phyloP scores from a whole-genome alignment of 352 stramenopile genomes.

The Thraustochytrium aureum region DNA sequence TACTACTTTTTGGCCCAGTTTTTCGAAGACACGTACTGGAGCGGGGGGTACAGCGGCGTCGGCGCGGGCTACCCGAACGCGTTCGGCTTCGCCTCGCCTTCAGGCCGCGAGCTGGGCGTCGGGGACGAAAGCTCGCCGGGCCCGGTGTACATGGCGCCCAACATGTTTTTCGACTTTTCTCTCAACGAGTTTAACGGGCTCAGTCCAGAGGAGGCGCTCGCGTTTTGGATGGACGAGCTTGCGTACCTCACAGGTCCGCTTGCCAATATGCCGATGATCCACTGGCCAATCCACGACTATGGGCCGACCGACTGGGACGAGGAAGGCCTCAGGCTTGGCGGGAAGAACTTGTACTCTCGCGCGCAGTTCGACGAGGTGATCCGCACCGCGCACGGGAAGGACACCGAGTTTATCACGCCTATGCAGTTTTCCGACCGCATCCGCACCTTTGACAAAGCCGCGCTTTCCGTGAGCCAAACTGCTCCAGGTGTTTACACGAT shows the following conservation, averaged over 20 bases:
- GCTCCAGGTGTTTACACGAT: not conserved
- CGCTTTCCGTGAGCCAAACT: not conserved
- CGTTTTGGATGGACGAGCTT: not conserved
- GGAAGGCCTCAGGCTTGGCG: not conserved
- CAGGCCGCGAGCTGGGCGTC: not conserved
- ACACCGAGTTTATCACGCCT: slow-evolving; percentile 43
- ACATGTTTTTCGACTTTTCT: slow-evolving; percentile 51
- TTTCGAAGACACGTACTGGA: slow-evolving; percentile 32
- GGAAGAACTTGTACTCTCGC: slow-evolving; percentile 3
- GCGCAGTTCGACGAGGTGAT: slow-evolving; percentile 8
- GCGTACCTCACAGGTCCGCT: not conserved
- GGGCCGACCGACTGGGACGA: slow-evolving; percentile 3
- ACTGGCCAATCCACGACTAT: slow-evolving; percentile 29
- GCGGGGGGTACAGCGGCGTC: not conserved
- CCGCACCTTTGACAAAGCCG: slow-evolving; percentile 6
- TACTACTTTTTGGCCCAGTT: slow-evolving; percentile 8
- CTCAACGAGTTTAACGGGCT: slow-evolving; percentile 20
- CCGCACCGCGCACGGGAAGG: not conserved
- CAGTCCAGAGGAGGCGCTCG: not conserved
- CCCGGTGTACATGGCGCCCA: slow-evolving; percentile 23
- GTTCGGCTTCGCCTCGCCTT: slow-evolving; percentile 13
- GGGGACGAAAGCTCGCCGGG: not conserved
- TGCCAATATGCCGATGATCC: slow-evolving; percentile 32
- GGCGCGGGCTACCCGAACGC: slow-evolving; percentile 26
- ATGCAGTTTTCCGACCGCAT: slow-evolving; percentile 53